A percentile compares a stretch with the other conserved stretches of the same genome.
phyloP scores from a whole-genome alignment of 352 stramenopile species.

The Globisporangium canariense region DNA sequence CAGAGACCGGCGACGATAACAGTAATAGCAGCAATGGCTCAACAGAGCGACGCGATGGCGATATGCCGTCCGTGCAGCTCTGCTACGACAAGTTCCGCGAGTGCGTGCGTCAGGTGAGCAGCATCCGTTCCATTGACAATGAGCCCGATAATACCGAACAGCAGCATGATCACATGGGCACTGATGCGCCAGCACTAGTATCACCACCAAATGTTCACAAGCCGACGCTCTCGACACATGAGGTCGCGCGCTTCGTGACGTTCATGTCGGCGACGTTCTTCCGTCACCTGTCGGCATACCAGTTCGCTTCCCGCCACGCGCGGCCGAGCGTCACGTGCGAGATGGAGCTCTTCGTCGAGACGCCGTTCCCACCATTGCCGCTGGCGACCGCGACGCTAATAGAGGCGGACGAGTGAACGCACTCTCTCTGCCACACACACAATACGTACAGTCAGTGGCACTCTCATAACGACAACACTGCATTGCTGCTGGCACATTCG shows the following conservation, averaged over 20 bases:
- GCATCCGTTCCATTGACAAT: background rate
- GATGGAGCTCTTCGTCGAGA: slow-evolving; percentile 39
- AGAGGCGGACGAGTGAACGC: background rate
- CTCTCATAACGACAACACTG: background rate
- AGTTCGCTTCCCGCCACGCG: slow-evolving; percentile 41
- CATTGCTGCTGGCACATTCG: background rate
- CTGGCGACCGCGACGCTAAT: slow-evolving; percentile 27
- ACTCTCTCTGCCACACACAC: background rate
- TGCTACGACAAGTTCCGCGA: slow-evolving; percentile 41
- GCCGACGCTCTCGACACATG: slow-evolving; percentile 23
- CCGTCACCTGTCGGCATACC: slow-evolving; percentile 57
- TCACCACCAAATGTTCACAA: background rate
- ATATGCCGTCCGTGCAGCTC: slow-evolving; percentile 26
- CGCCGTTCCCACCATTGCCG: slow-evolving; percentile 35
- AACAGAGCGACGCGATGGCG: background rate
- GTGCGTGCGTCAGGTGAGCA: slow-evolving; percentile 21
- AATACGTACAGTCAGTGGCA: background rate
- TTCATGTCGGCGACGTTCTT: slow-evolving; percentile 77
- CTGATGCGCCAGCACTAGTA: background rate
- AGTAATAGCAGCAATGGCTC: slow-evolving; percentile 2
- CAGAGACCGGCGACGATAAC: slow-evolving; percentile 1
- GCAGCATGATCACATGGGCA: background rate
- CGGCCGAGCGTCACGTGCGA: slow-evolving; percentile 28
- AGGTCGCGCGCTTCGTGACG: slow-evolving; percentile 56
- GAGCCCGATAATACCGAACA: background rate